phyloP scores from a whole-genome alignment of 2,329 filamentous ascomycete genomes.

The Fusarium albosuccineum region DNA sequence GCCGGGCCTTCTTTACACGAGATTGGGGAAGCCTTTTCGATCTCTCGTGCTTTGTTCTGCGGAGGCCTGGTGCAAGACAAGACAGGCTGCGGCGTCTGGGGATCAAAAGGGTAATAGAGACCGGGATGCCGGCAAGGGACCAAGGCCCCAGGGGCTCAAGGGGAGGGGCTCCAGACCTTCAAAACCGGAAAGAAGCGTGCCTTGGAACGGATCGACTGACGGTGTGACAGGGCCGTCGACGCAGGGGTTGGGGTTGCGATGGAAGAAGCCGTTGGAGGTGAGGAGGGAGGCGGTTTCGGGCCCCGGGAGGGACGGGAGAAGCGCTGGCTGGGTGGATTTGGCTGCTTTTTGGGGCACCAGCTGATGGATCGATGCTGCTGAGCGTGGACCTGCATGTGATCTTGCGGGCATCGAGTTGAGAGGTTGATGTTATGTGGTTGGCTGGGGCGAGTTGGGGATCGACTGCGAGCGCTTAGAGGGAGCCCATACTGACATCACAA shows the following conservation, averaged over 20 bases:
- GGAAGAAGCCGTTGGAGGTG: neutral
- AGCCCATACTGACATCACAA: constrained; percentile 33
- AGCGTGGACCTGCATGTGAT: constrained; percentile 22
- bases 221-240: constrained; percentile 15
- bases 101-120: constrained; percentile 35
- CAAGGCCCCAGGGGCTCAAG: constrained; percentile 1
- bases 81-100: constrained; percentile 12
- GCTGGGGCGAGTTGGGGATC: constrained; percentile 15
- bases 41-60: neutral
- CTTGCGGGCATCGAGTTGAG: constrained; percentile 12
- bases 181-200: constrained; percentile 12
- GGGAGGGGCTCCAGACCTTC: constrained; percentile 5
- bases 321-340: neutral
- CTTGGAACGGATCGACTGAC: constrained; percentile 31
- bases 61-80: constrained; percentile 16
- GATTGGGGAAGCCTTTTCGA: constrained; percentile 28
- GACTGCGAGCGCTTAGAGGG: constrained; percentile 3
- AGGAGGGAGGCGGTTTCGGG: constrained; percentile 20
- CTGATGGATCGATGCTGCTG: neutral
- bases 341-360: too few species aligned
- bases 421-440: constrained; percentile 36
- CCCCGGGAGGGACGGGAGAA: constrained; percentile 20
- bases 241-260: neutral
- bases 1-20: constrained; percentile 10
- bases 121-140: constrained; percentile 14